Evolutionary conservation across 2,329 filamentous ascomycete species (phyloP).

Genomic region (Fusarium mangiferae): DNA sequence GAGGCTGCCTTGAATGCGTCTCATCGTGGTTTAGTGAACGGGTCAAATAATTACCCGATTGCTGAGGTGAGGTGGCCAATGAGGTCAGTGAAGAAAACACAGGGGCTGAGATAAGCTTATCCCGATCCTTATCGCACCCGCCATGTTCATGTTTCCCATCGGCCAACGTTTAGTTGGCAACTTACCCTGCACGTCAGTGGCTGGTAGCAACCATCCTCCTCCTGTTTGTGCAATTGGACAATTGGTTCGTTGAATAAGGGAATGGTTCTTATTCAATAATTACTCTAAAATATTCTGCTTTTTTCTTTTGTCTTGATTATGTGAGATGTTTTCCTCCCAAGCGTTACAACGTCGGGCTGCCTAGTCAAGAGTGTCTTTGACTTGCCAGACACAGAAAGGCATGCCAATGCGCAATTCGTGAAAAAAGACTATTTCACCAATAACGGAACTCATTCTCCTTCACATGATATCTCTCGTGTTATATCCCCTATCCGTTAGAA

Average conservation of each 20-base stretch:
- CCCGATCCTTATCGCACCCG: neutral
- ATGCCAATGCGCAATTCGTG: rapidly evolving
- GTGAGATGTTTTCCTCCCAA: rapidly evolving
- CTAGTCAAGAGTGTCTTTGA: too few relatives aligned
- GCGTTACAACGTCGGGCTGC: rapidly evolving
- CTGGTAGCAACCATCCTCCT: neutral
- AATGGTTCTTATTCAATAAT: neutral
- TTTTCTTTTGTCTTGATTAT: neutral
- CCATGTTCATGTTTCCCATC: neutral
- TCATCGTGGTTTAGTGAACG: neutral
- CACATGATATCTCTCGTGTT: rapidly evolving
- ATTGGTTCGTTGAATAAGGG: rapidly evolving
- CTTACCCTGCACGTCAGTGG: neutral
- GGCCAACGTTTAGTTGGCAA: neutral
- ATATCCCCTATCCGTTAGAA: rapidly evolving
- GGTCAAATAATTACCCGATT: neutral
- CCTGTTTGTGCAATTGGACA: neutral
- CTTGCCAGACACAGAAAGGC: rapidly evolving
- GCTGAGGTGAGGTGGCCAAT: neutral
- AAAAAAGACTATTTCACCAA: rapidly evolving
- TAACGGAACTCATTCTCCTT: rapidly evolving
- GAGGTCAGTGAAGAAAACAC: too few relatives aligned
- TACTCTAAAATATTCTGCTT: rapidly evolving
- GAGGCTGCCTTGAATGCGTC: neutral
- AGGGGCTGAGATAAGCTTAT: neutral